Evolutionary conservation across 176 grass and related monocot species (phyloP).

Genomic region (Avena eriantha): DNA sequence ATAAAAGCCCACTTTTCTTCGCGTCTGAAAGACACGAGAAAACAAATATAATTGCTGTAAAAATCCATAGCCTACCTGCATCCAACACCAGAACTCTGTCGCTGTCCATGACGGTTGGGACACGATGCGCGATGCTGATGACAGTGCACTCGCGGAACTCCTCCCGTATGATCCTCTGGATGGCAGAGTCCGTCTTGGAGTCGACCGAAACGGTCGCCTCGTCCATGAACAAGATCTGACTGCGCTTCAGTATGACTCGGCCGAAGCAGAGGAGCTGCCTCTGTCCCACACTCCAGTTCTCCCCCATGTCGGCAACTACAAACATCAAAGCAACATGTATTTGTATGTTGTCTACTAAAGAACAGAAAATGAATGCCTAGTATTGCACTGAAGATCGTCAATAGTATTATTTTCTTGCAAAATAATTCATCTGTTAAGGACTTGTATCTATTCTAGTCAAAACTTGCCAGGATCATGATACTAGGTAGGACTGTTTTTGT

Average conservation of each 20-base stretch:
- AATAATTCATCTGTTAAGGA: not conserved
- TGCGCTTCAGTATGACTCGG: constrained; percentile 75
- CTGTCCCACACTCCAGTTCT: constrained; percentile 95
- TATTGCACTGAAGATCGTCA: not conserved
- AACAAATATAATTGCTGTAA: not conserved
- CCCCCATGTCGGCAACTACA: constrained; percentile 84
- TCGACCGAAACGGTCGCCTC: constrained; percentile 86
- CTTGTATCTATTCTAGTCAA: too few species aligned
- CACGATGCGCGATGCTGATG: constrained; percentile 93
- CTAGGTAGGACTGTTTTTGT: too few species aligned
- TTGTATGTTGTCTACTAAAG: not conserved
- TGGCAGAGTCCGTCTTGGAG: constrained; percentile 74
- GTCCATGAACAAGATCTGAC: constrained; percentile 83
- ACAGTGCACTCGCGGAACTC: constrained; percentile 75
- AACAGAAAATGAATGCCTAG: not conserved
- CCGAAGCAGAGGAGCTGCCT: constrained; percentile 85
- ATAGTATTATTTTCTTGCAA: too few species aligned
- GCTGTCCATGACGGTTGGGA: constrained; percentile 90
- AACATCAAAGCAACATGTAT: not conserved
- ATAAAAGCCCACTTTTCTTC: not conserved
- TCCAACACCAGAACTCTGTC: constrained; percentile 78
- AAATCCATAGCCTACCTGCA: constrained; percentile 47
- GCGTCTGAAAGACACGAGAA: not conserved
- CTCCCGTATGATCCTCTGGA: constrained; percentile 81
- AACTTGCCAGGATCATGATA: too few species aligned